Conservation (phyloP, 192 early-diverging fungal species). For the Fimicolochytrium jonesii region DNA sequence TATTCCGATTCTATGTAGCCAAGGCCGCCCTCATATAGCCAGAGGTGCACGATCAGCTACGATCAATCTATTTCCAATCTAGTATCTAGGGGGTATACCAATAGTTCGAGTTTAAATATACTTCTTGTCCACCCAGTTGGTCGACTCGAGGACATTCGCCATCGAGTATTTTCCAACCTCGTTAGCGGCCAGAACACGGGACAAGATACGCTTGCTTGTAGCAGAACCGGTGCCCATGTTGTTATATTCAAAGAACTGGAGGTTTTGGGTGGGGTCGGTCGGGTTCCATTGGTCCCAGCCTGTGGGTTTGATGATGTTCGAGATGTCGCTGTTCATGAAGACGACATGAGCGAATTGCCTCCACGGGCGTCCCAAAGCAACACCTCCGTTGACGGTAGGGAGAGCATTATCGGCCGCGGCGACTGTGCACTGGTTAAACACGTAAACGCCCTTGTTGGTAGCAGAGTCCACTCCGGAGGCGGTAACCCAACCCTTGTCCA, state of each 20-base stretch:
- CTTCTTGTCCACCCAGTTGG: background rate
- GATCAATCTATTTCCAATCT: no score
- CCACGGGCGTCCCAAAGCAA: slow-evolving; percentile 12
- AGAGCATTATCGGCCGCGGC: background rate
- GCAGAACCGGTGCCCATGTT: slow-evolving; percentile 6
- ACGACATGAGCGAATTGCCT: slow-evolving; percentile 2
- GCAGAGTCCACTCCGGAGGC: background rate
- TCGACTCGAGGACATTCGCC: background rate
- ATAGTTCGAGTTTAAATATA: background rate
- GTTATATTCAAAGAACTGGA: slow-evolving; percentile 8
- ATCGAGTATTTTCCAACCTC: background rate
- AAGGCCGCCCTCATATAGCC: no score
- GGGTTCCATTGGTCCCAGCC: slow-evolving; percentile 1
- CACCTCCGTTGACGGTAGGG: no score
- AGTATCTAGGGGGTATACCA: no score
- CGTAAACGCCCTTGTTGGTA: slow-evolving; percentile 3
- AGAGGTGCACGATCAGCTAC: no score
- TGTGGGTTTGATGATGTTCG: slow-evolving; percentile 1
- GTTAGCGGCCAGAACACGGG: background rate
- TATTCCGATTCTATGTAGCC: no score
- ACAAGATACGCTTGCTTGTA: background rate
- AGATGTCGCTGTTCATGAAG: slow-evolving; percentile 4
- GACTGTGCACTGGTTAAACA: slow-evolving; percentile 11
- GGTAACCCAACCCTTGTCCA: background rate
- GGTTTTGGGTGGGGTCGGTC: no score